Evolutionary conservation across 1,284 basidiomycete genomes (phyloP), one percentile per base, ranked within the genome.

Genomic region (Sanghuangporus baumii): DNA sequence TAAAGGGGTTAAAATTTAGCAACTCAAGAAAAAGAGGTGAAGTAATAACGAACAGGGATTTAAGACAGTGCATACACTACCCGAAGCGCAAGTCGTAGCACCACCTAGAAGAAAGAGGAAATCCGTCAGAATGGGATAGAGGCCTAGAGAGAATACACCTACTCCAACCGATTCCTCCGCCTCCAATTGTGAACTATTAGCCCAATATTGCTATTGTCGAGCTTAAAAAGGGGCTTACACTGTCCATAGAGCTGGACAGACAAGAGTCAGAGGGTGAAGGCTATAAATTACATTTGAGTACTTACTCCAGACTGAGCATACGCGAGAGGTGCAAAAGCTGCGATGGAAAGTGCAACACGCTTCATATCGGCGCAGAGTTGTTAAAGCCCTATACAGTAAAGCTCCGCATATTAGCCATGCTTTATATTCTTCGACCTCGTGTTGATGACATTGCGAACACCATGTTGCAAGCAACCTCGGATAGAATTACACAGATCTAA

Each of bases 31-130:
- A 31, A n/a, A 31, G 20, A 37, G n/a, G 34, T 20, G 52, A 26
- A 36, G 31, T 20, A 51, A 11, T 11, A 2, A 64, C 67, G 16
- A 34, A 71, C 74, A 75, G 48, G 63, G 59, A 64, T 74, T 74
- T 55, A 70, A 64, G 40, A 51, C 66, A 7, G 69, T 70, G 68
- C 74, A 75, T 16, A 69, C 71, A 23, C 70, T 68, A 41, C 74
- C 74, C 8, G 73, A 65, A 2, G 66, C 72, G 57, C 74, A 75
- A 8, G 70, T 60, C 2, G 72, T 73, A 16, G 64, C 61, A 5
- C 71, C 72, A 52, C 61, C 72, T 73, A 57, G 36, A 8, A 18
- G 37, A 51, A 26, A 34, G 23, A 16, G 11, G 55, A 50, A n/a
- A 41, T 46, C 57, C 26, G 16, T 46, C 43, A 46, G 43, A n/a